Conservation (phyloP, 192 early-diverging fungal genomes). For the Entomortierella chlamydospora region DNA sequence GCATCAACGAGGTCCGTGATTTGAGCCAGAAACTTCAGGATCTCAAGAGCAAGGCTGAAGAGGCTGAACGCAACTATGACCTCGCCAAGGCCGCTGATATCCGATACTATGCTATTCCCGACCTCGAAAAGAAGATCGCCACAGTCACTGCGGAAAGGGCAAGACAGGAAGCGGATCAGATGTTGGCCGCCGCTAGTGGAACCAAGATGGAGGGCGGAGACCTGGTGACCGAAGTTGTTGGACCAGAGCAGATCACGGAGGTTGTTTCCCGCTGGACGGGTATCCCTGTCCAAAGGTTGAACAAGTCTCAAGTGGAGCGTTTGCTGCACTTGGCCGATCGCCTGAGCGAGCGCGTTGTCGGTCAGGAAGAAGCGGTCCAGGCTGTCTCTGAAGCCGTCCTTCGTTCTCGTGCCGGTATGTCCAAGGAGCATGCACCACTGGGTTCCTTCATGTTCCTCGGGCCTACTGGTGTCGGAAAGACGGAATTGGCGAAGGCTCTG, state of each 20-base stretch:
- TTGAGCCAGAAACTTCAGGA: slow-evolving; percentile 90
- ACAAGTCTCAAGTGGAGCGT: slow-evolving; percentile 87
- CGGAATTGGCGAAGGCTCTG: slow-evolving; percentile 81
- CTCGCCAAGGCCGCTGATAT: slow-evolving; percentile 92
- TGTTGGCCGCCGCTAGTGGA: slow-evolving; percentile 58
- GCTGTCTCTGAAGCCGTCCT: slow-evolving; percentile 94
- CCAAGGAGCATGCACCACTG: slow-evolving; percentile 81
- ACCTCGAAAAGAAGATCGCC: slow-evolving; percentile 80
- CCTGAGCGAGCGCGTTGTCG: slow-evolving; percentile 90
- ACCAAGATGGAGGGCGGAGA: slow-evolving; percentile 37
- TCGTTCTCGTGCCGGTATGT: slow-evolving; percentile 90
- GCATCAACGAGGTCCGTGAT: slow-evolving; percentile 89
- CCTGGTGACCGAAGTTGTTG: slow-evolving; percentile 88
- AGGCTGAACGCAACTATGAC: slow-evolving; percentile 88
- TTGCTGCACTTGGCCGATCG: slow-evolving; percentile 81
- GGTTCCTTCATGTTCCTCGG: slow-evolving; percentile 97
- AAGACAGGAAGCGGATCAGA: slow-evolving; percentile 70
- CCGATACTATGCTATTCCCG: slow-evolving; percentile 94
- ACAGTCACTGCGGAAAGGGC: slow-evolving; percentile 76
- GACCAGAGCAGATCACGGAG: slow-evolving; percentile 93
- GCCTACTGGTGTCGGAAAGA: slow-evolving; percentile 97
- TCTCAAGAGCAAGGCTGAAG: slow-evolving; percentile 85
- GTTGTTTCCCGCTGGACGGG: slow-evolving; percentile 97
- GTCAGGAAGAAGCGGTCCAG: slow-evolving; percentile 91
- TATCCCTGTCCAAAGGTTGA: slow-evolving; percentile 92